Evolutionary conservation across 176 grass and related monocot species (phyloP).

Genomic region (Puya raimondii): DNA sequence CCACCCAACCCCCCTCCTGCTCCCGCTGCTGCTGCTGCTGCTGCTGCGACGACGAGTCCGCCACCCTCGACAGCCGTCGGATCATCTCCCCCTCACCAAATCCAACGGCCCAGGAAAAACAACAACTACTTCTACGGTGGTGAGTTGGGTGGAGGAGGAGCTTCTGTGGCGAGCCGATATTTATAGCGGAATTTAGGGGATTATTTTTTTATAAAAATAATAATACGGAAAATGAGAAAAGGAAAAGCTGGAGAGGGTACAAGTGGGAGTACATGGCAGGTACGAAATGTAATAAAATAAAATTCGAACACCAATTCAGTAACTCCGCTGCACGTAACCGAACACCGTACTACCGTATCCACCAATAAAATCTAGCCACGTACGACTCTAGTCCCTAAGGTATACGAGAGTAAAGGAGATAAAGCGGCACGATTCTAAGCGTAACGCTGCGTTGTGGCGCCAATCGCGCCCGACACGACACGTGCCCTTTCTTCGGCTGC

Average conservation of each 20-base stretch:
- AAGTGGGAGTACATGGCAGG: conserved; percentile 44
- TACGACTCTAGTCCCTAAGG: too few relatives aligned
- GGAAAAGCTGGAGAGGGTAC: conserved; percentile 17
- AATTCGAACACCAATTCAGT: background rate
- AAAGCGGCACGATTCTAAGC: too few relatives aligned
- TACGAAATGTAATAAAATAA: conserved; percentile 26
- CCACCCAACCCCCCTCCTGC: background rate
- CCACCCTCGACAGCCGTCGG: conserved; percentile 53
- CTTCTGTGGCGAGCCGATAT: background rate
- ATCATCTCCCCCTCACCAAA: conserved; percentile 48
- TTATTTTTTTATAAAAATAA: background rate
- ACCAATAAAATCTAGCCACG: background rate
- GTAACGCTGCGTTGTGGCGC: too few relatives aligned
- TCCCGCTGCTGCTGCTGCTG: background rate
- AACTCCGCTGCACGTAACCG: background rate
- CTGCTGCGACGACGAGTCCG: conserved; percentile 24
- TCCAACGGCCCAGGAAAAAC: background rate
- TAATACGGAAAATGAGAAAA: background rate
- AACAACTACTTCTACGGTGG: too few relatives aligned
- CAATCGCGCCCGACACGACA: too few relatives aligned
- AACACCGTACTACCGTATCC: background rate
- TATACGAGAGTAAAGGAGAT: too few relatives aligned
- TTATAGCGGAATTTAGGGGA: conserved; percentile 18
- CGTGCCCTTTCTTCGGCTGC: too few relatives aligned
- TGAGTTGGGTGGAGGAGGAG: too few relatives aligned